Base-by-base conservation (phyloP, 2,329 filamentous ascomycete species). In the Verticillium klebahnii region DNA sequence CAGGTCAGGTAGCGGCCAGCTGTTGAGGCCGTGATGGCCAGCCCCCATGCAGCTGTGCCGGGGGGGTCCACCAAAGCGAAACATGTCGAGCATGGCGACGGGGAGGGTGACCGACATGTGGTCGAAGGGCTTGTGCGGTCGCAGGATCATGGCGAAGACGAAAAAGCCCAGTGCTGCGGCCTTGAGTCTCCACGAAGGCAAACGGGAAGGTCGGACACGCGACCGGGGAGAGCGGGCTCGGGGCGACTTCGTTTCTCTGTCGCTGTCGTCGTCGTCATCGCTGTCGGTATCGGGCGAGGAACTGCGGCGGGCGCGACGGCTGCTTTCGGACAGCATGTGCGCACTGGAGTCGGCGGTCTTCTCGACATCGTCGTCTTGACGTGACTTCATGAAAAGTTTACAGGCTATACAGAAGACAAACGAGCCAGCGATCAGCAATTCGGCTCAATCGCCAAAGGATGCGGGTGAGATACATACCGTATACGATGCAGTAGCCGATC, bases 31-130 rank as follows among this genome's bases (percentile, higher is more conserved):
- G 23, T 25, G 45, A 25, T 52, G 45, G 11, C 39, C 39, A 9
- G 45, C 45, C 8, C 45, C 45, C 23, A 67, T 60, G 61, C 73
- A 74, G 34, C 67, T 66, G 54, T 70, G 67, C 11, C 65, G 63
- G 19, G 45, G 45, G 7, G 45, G 45, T 12, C 45, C 45, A 11
- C 45, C n/a, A 19, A 52, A 52, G 9, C 9, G 19, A 59, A 75
- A 69, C 15, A 71, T 63, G 31, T 68, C 70, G 29, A 74, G 62
- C 58, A 75, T 65, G 1, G 72, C 66, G 2, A 73, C 61, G 1
- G 73, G 72, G 5, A 75, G 66, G 0, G 73, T 75, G 9, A 69
- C 66, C 5, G 72, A 70, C 63, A 75, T 67, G 40, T 71, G 68
- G 57, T 67, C 63, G 63, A 73, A 75, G 3, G 73, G 73, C 57